Evolutionary conservation across 768 basidiomycete species (phyloP).

Genomic region (Russula brevipes): DNA sequence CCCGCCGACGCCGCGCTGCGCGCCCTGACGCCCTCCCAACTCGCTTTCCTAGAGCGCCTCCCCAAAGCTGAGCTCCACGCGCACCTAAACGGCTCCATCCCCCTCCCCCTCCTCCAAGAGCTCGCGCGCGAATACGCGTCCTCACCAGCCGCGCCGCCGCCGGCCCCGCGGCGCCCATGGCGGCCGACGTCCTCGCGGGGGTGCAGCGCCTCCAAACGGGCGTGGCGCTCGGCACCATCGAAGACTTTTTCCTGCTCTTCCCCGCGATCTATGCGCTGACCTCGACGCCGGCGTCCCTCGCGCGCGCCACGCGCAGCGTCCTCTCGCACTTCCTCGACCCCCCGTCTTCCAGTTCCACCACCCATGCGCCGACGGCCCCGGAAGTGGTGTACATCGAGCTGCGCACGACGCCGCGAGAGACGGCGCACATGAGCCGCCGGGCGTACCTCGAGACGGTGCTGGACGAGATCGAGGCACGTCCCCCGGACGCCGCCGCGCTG

Average conservation of each 20-base stretch:
- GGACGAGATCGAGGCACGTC: constrained; percentile 56
- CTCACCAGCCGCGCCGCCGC: not conserved
- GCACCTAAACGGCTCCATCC: constrained; percentile 82
- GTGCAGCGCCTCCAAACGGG: constrained; percentile 39
- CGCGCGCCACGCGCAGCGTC: constrained; percentile 57
- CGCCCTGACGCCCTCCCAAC: constrained; percentile 47
- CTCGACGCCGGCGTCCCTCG: constrained; percentile 50
- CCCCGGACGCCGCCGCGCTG: constrained; percentile 44
- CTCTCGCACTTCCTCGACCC: constrained; percentile 56
- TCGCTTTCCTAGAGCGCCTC: constrained; percentile 54
- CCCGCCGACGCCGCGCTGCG: constrained; percentile 46
- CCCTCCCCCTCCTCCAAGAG: constrained; percentile 54
- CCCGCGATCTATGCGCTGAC: constrained; percentile 76
- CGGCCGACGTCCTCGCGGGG: constrained; percentile 38
- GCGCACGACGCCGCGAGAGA: constrained; percentile 71
- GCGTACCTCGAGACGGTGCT: constrained; percentile 64
- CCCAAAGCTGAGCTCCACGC: constrained; percentile 86
- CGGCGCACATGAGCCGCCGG: constrained; percentile 50
- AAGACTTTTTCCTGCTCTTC: constrained; percentile 71
- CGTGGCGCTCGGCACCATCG: constrained; percentile 46
- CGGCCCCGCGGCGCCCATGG: not conserved
- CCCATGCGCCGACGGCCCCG: not conserved
- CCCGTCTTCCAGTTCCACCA: constrained; percentile 1
- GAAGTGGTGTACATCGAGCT: constrained; percentile 75
- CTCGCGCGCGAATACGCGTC: constrained; percentile 45